These are phyloP conservation scores for Cyclotella cryptica DNA, from an alignment of 108 stramenopile genomes.

Conservation along the genomic window DNA sequence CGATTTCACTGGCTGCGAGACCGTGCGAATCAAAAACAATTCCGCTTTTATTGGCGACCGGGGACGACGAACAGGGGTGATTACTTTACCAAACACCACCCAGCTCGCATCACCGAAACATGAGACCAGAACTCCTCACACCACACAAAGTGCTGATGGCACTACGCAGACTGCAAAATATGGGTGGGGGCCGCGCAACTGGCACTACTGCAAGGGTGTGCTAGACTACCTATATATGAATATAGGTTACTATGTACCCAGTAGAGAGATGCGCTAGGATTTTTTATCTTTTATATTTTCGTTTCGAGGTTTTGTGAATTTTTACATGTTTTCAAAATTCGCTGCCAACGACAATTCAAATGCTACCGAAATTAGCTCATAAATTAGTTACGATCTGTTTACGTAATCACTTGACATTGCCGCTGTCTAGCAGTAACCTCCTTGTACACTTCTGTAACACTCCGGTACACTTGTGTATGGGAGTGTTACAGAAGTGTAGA, in stretches of 20 bases:
- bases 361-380: constrained; percentile 2
- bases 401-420: too few species aligned
- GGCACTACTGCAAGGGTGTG: constrained; percentile 26
- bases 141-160: constrained; percentile 19
- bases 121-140: constrained; percentile 12
- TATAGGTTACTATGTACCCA: constrained; percentile 7
- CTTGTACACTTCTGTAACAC: too few species aligned
- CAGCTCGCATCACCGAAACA: constrained; percentile 21
- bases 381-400: constrained; percentile 9
- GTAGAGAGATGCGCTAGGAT: background rate
- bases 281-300: background rate
- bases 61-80: constrained; percentile 14
- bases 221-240: constrained; percentile 13
- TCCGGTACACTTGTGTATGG: too few species aligned
- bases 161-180: constrained; percentile 15
- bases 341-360: background rate
- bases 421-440: too few species aligned
- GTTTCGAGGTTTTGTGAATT: background rate
- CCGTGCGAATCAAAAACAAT: constrained; percentile 18
- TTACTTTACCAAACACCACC: constrained; percentile 24
- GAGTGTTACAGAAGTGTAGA: too few species aligned
- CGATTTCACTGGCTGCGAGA: constrained; percentile 18
- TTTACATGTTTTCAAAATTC: background rate
- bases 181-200: background rate
- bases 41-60: constrained; percentile 16